A percentile compares a stretch with the other conserved stretches of the same genome.
phyloP scores from a whole-genome alignment of 768 basidiomycete species.

The Macrocybe gigantea region DNA sequence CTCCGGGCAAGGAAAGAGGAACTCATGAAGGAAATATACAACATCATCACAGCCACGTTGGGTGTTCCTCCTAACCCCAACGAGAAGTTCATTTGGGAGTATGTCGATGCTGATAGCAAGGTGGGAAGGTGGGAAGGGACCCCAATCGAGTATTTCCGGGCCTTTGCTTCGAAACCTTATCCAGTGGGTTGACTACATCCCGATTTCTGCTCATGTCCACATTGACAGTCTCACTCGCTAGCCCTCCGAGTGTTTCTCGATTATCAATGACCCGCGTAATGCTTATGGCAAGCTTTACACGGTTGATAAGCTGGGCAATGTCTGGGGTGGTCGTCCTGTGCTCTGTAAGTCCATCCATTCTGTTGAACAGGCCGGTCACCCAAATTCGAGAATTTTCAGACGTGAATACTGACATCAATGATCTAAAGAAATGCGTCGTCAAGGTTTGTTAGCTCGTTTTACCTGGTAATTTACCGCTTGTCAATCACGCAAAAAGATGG shows the following conservation, averaged over 20 bases:
- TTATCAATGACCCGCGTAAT: constrained; percentile 94
- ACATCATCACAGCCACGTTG: constrained; percentile 76
- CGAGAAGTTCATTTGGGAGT: constrained; percentile 81
- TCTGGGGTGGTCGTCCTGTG: constrained; percentile 83
- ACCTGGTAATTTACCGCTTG: neutral
- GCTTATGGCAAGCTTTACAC: constrained; percentile 79
- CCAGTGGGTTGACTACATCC: constrained; percentile 30
- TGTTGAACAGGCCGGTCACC: neutral
- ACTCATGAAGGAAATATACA: constrained; percentile 80
- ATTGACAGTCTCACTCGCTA: constrained; percentile 16
- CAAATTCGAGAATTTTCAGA: constrained; percentile 35
- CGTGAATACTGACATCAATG: constrained; percentile 81
- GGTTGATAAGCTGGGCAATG: constrained; percentile 88
- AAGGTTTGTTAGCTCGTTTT: constrained; percentile 30
- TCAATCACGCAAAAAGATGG: constrained; percentile 34
- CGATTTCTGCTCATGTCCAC: neutral
- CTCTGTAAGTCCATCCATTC: constrained; percentile 53
- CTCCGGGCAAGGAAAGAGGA: constrained; percentile 82
- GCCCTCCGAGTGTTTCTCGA: constrained; percentile 78
- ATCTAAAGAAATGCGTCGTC: constrained; percentile 78
- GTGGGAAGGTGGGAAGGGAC: constrained; percentile 73
- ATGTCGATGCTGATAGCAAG: constrained; percentile 77
- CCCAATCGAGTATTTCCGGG: constrained; percentile 72
- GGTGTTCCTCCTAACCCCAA: constrained; percentile 79
- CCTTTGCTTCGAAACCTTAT: constrained; percentile 52